Base-by-base conservation (phyloP, 2,329 filamentous ascomycete species). In the Aspergillus bombycis region DNA sequence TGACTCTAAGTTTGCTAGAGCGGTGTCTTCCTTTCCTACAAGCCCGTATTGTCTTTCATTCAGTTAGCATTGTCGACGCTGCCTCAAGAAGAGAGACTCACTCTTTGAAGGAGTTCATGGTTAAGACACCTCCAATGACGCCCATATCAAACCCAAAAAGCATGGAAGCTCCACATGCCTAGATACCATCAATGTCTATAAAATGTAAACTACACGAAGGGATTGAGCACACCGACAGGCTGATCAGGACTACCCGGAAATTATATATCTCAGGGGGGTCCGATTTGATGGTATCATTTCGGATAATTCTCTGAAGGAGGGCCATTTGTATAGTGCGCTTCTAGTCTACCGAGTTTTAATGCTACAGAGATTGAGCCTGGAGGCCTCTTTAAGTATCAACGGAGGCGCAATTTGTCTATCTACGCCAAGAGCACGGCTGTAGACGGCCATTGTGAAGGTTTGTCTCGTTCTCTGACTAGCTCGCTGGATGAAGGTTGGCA, bases 31-130 rank as follows among this genome's bases (percentile, higher is more conserved):
- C 11, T 34, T 53, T 9, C 50, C 50, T n/a, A 23, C 3, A 0
- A 53, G 28, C 19, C 30, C 50, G 10, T 53, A 53, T 16, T 53
- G 50, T 8, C 50, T 53, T 30, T 21, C 2, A 12, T n/a, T 7
- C 9, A 7, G 50, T 32, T n/a, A 34, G 50, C 3, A 6, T 50
- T 34, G 8, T 19, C 2, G 26, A 14, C 2, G 12, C 3, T 12
- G 1, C 30, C 5, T 32, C 10, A 10, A 4, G 16, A 8, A 23
- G 50, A 21, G 30, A 11, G n/a, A 32, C 50, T 21, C n/a, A 53
- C 50, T 53, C 28, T 21, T 53, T 53, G 50, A 53, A 53, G 4
- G 50, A 34, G 8, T 32, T n/a, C 50, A 53, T 53, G 26, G 50
- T 53, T 5, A 34, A 9, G 11, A 53, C 50, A 2, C 50, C 50